Evolutionary conservation across 768 basidiomycete genomes (phyloP).

Genomic region (Leccinum subtestaceum): DNA sequence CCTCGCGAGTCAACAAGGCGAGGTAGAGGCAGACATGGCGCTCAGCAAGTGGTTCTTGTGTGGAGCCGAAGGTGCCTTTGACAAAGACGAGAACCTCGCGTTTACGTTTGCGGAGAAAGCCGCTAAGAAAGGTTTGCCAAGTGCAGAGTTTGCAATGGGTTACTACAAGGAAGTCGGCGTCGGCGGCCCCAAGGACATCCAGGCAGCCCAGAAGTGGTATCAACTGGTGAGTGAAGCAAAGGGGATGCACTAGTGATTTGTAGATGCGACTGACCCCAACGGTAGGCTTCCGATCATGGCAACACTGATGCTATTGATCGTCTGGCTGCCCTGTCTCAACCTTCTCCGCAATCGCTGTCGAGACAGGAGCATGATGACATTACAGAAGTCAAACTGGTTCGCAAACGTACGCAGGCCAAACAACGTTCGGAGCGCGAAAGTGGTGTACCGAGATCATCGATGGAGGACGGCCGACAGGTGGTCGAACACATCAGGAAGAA

Average conservation of each 20-base stretch:
- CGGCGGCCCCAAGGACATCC: constrained; percentile 62
- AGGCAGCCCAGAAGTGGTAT: constrained; percentile 78
- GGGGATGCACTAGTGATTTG: neutral
- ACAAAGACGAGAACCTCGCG: constrained; percentile 84
- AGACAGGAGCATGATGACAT: constrained; percentile 77
- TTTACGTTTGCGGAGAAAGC: constrained; percentile 90
- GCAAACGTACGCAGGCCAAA: constrained; percentile 75
- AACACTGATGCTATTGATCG: constrained; percentile 80
- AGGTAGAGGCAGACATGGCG: constrained; percentile 95
- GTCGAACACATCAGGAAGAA: constrained; percentile 56
- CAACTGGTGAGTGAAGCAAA: constrained; percentile 40
- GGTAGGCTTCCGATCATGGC: constrained; percentile 70
- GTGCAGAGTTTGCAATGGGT: constrained; percentile 93
- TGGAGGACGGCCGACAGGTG: constrained; percentile 42
- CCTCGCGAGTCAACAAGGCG: constrained; percentile 78
- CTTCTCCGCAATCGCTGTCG: constrained; percentile 63
- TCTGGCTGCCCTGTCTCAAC: constrained; percentile 61
- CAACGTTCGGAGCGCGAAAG: constrained; percentile 43
- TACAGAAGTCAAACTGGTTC: constrained; percentile 76
- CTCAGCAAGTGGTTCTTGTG: constrained; percentile 97
- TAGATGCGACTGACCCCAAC: neutral
- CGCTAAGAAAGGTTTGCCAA: constrained; percentile 66
- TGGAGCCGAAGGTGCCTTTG: constrained; percentile 72
- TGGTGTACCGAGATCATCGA: constrained; percentile 7
- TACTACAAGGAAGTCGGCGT: constrained; percentile 95